Base-by-base conservation (phyloP, 2,329 filamentous ascomycete genomes). In the Fusarium foetens region DNA sequence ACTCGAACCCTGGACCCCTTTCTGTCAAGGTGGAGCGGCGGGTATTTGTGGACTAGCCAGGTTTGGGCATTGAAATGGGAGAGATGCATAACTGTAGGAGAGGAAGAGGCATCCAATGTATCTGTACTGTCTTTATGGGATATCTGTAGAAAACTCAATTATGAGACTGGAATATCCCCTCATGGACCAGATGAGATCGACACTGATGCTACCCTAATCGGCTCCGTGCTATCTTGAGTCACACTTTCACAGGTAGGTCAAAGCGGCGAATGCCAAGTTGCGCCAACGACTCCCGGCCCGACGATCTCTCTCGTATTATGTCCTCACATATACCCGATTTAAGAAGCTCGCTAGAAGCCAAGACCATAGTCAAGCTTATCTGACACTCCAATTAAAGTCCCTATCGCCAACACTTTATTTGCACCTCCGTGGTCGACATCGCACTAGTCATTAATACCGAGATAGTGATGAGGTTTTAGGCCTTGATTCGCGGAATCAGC, bases 401-500 rank as follows among this genome's bases (percentile, higher is more conserved):
- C n/a, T 31, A 64, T 63, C 31, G 63, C 38, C 42, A 27, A 23
- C 19, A 67, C 41, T 13, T 58, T 51, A 48, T 48, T 63, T 29
- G 49, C 25, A 21, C 19, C 9, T 51, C 27, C 17, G 25, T 48
- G 58, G 58, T 58, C 66, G 51, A 68, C 58, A 64, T 64, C 66
- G 67, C 57, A 45, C 51, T 55, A 63, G 14, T 46, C 29, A 14
- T 21, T 41, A 46, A 51, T 68, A 60, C 65, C 51, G 58, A 64
- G 58, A 68, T 64, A 63, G n/a, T 52, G 45, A 51, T 46, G 45
- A 29, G 31, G 13, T 12, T 17, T 35, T 12, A 14, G 23, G 17
- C 19, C 29, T 27, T 68, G 65, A 69, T 68, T 68, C 65, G 65
- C 66, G 65, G 66, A 64, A 64, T 55, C 31, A 25, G n/a, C 8